Evolutionary conservation across 257 asterid genomes (phyloP), one percentile per base, ranked within the genome.

Genomic region (Fraxinus pennsylvanica): DNA sequence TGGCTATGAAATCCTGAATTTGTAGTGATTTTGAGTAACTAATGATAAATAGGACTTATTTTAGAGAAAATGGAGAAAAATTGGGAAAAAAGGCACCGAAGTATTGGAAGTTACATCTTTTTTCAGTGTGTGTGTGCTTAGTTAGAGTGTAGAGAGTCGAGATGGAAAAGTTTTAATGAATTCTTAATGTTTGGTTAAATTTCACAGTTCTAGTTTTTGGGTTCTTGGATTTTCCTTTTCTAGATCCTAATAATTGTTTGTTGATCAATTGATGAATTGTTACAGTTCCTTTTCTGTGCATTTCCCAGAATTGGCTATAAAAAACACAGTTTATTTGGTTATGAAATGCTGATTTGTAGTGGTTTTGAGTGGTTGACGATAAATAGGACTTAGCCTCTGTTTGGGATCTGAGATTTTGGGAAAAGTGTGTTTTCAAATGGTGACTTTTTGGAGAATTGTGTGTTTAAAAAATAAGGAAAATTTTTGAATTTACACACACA

Each of bases 201-300:
- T 39, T 39, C 47, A 39, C 13, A 39, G 47, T 39, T 9, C 13
- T 38, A 38, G 35, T 74, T 30, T 80, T 22, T 35, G 19, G n/a
- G 82, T 78, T 80, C 68, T 66, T 75, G 76, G 72, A 30, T 21
- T 71, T 52, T 22, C 27, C 45, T 59, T 70, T 74, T 72, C 67
- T 76, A 29, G 75, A 39, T 70, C 30, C 3, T 57, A 9, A 76
- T 66, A 43, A 50, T 50, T 78, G 65, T 83, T 38, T 69, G 9
- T 84, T 75, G 29, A 33, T 50, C 68, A 27, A 0, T 70, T 74
- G 59, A 32, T 39, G 25, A 29, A 35, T 54, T n/a, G 0, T 5
- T 10, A 25, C 9, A 25, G 29, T n/a, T 13, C 13, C 68, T 61
- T 22, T 61, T 21, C 15, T 61, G 27, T n/a, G 68, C 68, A 61